phyloP scores from a whole-genome alignment of 371 early-diverging fungal species.

The Smittium culicis region DNA sequence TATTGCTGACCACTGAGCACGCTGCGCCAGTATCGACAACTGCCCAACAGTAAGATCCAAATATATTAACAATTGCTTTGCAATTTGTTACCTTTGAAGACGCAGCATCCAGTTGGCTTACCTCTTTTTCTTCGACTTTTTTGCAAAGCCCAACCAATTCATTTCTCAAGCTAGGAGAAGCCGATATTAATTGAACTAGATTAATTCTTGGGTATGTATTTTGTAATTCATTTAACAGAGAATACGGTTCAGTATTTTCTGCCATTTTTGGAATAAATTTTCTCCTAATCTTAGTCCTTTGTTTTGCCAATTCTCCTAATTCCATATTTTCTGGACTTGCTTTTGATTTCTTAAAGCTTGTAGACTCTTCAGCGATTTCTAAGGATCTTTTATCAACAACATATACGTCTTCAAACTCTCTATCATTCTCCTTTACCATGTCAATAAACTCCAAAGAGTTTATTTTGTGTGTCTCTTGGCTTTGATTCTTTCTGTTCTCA shows the following conservation, averaged over 20 bases:
- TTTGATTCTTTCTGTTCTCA: too few relatives aligned
- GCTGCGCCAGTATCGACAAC: conserved; percentile 8
- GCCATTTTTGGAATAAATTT: neutral
- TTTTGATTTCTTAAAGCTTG: too few relatives aligned
- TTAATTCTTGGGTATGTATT: neutral
- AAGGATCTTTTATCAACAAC: too few relatives aligned
- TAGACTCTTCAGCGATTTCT: too few relatives aligned
- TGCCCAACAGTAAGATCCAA: neutral
- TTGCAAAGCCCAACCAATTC: neutral
- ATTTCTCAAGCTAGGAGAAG: neutral
- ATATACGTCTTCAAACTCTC: too few relatives aligned
- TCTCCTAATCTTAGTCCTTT: neutral
- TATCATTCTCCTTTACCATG: too few relatives aligned
- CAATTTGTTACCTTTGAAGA: neutral
- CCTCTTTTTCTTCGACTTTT: neutral
- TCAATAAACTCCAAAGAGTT: too few relatives aligned
- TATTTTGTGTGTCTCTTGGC: too few relatives aligned
- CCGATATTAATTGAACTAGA: neutral
- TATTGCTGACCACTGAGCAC: neutral
- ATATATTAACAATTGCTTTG: neutral
- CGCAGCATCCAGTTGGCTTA: neutral
- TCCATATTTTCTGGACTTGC: neutral
- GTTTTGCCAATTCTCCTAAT: neutral
- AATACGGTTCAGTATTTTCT: neutral
- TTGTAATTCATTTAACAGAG: neutral